Conservation (phyloP, 345 rosid genomes). For the Linum trigynum region DNA sequence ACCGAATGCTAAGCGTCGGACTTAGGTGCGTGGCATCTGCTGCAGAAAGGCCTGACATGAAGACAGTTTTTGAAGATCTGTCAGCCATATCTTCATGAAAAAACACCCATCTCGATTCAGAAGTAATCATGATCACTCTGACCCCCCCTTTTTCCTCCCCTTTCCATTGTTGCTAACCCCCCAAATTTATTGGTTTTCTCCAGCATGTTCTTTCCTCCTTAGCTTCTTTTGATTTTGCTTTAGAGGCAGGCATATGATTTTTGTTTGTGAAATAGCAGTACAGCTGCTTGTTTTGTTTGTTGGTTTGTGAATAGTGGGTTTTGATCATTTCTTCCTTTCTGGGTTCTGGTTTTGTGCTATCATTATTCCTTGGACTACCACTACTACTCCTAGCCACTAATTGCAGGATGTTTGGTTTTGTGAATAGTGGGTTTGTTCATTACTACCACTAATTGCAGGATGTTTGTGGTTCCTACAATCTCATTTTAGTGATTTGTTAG, state of each 20-base stretch:
- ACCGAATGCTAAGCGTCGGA: constrained; percentile 52
- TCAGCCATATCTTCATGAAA: constrained; percentile 18
- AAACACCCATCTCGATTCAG: background rate
- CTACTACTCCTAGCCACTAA: no score
- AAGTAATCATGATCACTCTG: background rate
- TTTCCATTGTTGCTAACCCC: background rate
- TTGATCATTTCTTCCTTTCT: background rate
- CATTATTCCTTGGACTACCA: no score
- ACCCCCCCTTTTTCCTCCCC: background rate
- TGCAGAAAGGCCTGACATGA: constrained; percentile 75
- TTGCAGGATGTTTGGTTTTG: no score
- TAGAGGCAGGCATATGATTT: background rate
- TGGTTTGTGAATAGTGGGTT: background rate
- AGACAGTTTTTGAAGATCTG: constrained; percentile 52
- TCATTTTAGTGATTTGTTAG: no score
- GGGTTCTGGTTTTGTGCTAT: background rate
- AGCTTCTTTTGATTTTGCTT: background rate
- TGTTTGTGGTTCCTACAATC: no score
- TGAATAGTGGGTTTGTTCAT: no score
- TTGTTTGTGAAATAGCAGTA: background rate
- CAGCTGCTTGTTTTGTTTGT: background rate
- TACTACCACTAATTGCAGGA: no score
- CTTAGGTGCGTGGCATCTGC: constrained; percentile 65
- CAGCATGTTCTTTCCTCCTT: background rate
- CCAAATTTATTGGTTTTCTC: background rate